These are phyloP conservation scores for Cladosporium oxysporum DNA, from an alignment of 2,329 filamentous ascomycete genomes.

Conservation along the genomic window DNA sequence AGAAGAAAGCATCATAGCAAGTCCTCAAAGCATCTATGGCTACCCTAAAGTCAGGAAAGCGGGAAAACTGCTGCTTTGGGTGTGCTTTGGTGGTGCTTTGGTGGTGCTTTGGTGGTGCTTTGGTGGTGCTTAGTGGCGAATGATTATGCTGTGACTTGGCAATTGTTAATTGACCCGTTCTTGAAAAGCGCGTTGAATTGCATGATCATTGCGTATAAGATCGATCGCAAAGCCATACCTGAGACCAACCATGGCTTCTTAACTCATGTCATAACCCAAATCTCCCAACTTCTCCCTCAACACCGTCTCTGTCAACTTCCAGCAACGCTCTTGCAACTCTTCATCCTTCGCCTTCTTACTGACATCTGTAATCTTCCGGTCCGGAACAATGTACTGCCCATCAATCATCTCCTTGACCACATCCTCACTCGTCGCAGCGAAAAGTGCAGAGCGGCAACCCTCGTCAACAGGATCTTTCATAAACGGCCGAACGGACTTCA, in stretches of 20 bases:
- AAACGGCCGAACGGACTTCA: constrained; percentile 47
- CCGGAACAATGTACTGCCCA: constrained; percentile 53
- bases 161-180: too few relatives aligned
- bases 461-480: constrained; percentile 53
- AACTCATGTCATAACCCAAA: constrained; percentile 23
- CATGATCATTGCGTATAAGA: too few relatives aligned
- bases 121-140: too few relatives aligned
- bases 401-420: constrained; percentile 48
- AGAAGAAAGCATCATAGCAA: too few relatives aligned
- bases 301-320: constrained; percentile 49
- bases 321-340: constrained; percentile 46
- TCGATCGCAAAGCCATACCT: too few relatives aligned
- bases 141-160: too few relatives aligned
- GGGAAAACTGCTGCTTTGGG: too few relatives aligned
- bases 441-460: constrained; percentile 51
- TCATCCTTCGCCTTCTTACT: constrained; percentile 47
- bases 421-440: constrained; percentile 50
- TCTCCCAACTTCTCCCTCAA: constrained; percentile 44
- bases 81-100: too few relatives aligned
- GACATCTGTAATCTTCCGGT: constrained; percentile 49
- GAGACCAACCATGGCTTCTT: neutral
- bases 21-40: too few relatives aligned
- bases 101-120: too few relatives aligned
- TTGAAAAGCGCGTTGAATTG: too few relatives aligned
- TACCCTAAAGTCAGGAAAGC: too few relatives aligned